Conservation (phyloP, 768 basidiomycete species). For the Boletus sp. region DNA sequence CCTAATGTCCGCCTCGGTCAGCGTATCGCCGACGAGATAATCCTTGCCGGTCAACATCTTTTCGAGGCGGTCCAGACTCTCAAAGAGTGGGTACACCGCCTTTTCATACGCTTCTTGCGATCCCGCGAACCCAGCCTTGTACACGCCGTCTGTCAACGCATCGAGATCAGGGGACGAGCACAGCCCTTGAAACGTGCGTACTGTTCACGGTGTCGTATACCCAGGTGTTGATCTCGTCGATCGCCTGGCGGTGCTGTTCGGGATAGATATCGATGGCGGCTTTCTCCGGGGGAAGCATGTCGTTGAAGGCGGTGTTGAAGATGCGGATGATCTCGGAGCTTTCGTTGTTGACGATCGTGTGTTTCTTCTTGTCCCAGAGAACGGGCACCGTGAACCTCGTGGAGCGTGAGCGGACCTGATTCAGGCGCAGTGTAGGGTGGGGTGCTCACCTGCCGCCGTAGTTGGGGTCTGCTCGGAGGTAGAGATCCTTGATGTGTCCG, state of each 20-base stretch:
- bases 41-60: constrained; percentile 73
- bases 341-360: constrained; percentile 95
- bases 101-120: constrained; percentile 77
- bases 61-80: constrained; percentile 79
- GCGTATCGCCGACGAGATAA: constrained; percentile 75
- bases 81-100: constrained; percentile 73
- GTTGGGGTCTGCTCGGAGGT: constrained; percentile 68
- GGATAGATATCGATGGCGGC: constrained; percentile 79
- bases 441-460: constrained; percentile 63
- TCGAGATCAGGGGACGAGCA: neutral
- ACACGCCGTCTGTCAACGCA: constrained; percentile 68
- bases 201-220: constrained; percentile 85
- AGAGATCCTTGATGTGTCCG: constrained; percentile 80
- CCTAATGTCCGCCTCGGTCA: constrained; percentile 85
- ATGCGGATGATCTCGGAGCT: constrained; percentile 94
- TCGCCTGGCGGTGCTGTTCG: constrained; percentile 61
- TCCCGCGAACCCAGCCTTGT: constrained; percentile 85
- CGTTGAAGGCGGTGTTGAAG: constrained; percentile 84
- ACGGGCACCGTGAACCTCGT: constrained; percentile 81
- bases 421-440: neutral
- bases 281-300: constrained; percentile 62
- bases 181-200: constrained; percentile 34
- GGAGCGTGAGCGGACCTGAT: neutral
- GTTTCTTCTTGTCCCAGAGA: constrained; percentile 88
- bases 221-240: constrained; percentile 84